phyloP scores from a whole-genome alignment of 164 flowering plant species.

The Sextonia rubra region DNA sequence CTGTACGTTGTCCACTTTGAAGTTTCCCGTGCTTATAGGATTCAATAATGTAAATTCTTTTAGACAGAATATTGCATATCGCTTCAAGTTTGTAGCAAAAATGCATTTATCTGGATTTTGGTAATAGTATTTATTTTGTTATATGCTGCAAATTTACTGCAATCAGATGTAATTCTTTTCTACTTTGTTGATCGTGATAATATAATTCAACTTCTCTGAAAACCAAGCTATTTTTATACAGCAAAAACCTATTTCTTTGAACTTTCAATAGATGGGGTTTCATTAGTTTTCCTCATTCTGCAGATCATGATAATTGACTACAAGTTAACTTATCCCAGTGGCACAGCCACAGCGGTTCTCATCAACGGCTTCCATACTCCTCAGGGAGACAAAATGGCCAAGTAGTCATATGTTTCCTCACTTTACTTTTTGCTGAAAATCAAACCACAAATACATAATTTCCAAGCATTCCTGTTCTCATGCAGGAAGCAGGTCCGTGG shows the following conservation, averaged over 20 bases:
- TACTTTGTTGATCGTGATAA: background rate
- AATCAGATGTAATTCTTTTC: background rate
- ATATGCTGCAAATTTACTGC: background rate
- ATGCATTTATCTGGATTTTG: background rate
- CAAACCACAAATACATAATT: background rate
- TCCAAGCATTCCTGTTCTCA: background rate
- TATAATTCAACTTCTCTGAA: background rate
- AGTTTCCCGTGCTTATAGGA: too few relatives aligned
- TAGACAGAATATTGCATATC: background rate
- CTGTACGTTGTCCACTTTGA: too few relatives aligned
- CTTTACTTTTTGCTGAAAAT: background rate
- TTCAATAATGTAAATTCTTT: too few relatives aligned
- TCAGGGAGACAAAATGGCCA: conserved; percentile 59
- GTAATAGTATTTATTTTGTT: too few relatives aligned
- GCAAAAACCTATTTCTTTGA: too few relatives aligned
- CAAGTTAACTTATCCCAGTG: conserved; percentile 73
- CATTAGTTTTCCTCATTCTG: conserved; percentile 2
- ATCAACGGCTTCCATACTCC: conserved; percentile 80
- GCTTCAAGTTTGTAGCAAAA: background rate
- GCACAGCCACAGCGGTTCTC: conserved; percentile 84
- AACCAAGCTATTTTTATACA: background rate
- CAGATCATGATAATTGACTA: conserved; percentile 87
- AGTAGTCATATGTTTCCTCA: conserved; percentile 26
- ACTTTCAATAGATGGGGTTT: background rate
- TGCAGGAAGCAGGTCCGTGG: conserved; percentile 41